Evolutionary conservation across 139 green algal genomes (phyloP).

Genomic region (Dunaliella sp.): DNA sequence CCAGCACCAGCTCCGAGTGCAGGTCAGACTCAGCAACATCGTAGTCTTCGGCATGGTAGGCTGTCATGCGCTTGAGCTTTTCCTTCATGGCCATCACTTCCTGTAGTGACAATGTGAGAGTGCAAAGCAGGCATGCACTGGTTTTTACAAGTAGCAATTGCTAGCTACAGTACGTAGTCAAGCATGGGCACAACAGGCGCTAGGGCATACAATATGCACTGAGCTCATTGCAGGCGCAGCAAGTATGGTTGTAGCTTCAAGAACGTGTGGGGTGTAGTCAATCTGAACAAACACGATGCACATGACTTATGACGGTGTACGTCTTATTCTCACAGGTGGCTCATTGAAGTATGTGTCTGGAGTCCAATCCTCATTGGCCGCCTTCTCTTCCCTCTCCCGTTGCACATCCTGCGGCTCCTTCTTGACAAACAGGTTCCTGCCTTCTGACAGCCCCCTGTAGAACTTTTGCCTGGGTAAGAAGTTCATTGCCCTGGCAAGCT

Average conservation of each 20-base stretch:
- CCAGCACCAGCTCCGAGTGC: conserved; percentile 13
- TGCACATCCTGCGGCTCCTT: not conserved
- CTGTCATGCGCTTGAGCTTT: not conserved
- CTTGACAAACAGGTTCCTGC: not conserved
- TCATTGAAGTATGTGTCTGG: not conserved
- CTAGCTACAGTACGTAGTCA: not conserved
- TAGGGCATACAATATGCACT: not conserved
- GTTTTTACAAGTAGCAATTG: not conserved
- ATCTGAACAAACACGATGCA: too few relatives aligned
- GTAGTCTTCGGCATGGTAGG: conserved; percentile 10
- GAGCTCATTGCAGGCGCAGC: not conserved
- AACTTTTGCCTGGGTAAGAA: not conserved
- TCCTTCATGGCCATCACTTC: not conserved
- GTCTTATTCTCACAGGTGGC: not conserved
- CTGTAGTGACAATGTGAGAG: too few relatives aligned
- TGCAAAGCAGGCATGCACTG: too few relatives aligned
- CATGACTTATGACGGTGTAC: not conserved
- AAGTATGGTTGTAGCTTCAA: too few relatives aligned
- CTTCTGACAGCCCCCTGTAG: not conserved
- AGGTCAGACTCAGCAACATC: conserved; percentile 1
- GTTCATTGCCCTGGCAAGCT: not conserved
- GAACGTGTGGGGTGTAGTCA: too few relatives aligned
- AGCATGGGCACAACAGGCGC: not conserved
- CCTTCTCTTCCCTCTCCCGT: not conserved
- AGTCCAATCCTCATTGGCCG: too few relatives aligned